Percentiles rank a stretch among this genome's conserved stretches.
These are phyloP conservation scores for Entomortierella parvispora DNA, from an alignment of 192 early-diverging fungal genomes.

Conservation along the genomic window DNA sequence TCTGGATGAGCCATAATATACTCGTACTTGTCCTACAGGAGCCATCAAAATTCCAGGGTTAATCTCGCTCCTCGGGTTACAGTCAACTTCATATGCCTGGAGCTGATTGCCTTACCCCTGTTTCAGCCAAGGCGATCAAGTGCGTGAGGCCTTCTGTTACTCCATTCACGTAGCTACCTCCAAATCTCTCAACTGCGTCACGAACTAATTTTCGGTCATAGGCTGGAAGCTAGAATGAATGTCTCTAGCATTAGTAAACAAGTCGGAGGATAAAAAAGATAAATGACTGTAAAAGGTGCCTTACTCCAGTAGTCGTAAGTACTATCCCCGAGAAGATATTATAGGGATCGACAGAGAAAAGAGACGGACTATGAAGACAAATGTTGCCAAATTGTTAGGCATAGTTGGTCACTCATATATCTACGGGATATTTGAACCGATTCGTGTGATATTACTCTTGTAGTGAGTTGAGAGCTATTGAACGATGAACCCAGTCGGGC, in stretches of 20 bases:
- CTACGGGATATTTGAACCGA: too few species aligned
- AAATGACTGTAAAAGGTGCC: background rate
- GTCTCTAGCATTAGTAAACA: background rate
- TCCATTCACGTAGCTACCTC: constrained; percentile 7
- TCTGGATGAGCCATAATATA: constrained; percentile 54
- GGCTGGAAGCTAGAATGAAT: constrained; percentile 21
- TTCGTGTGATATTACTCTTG: too few species aligned
- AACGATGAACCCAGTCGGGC: background rate
- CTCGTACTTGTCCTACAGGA: constrained; percentile 55
- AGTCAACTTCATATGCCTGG: too few species aligned
- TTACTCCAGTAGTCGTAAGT: constrained; percentile 34
- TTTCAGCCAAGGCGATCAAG: constrained; percentile 19
- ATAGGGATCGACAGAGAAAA: constrained; percentile 32
- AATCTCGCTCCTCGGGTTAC: background rate
- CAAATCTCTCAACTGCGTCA: constrained; percentile 22
- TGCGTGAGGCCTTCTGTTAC: constrained; percentile 20
- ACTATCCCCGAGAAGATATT: constrained; percentile 45
- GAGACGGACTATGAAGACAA: constrained; percentile 7
- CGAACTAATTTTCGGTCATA: constrained; percentile 31
- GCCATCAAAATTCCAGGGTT: background rate
- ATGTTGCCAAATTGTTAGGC: background rate
- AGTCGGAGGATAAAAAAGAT: background rate
- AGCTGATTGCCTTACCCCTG: constrained; percentile 18
- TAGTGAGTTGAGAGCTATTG: background rate
- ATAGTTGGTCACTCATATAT: too few species aligned